Evolutionary conservation across 768 basidiomycete genomes (phyloP).

Genomic region (Xerocomellus dryophilus): DNA sequence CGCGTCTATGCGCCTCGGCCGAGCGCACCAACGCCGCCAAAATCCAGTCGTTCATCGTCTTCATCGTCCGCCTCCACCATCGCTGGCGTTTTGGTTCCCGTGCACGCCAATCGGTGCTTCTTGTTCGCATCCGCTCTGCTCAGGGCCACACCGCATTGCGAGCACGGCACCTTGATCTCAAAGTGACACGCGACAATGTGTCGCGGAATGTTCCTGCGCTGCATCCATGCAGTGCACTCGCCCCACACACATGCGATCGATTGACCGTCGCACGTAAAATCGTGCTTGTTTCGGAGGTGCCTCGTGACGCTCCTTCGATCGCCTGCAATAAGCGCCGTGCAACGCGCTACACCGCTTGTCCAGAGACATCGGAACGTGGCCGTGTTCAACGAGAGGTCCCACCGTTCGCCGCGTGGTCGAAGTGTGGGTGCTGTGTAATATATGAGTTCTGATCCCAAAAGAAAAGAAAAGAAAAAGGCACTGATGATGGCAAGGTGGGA

Average conservation of each 20-base stretch:
- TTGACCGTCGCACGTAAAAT: slow-evolving; percentile 19
- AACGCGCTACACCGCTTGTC: slow-evolving; percentile 8
- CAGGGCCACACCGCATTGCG: slow-evolving; percentile 12
- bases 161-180: slow-evolving; percentile 22
- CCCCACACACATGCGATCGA: slow-evolving; percentile 17
- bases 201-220: slow-evolving; percentile 26
- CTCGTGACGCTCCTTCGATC: slow-evolving; percentile 18
- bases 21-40: slow-evolving; percentile 16
- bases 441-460: slow-evolving; percentile 1
- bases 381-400: neutral
- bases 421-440: slow-evolving; percentile 7
- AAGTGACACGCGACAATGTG: slow-evolving; percentile 26
- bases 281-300: slow-evolving; percentile 22
- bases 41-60: neutral
- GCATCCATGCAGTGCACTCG: slow-evolving; percentile 13
- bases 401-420: slow-evolving; percentile 9
- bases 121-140: slow-evolving; percentile 24
- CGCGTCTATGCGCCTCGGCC: neutral
- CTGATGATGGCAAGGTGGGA: neutral
- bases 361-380: slow-evolving; percentile 23
- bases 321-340: slow-evolving; percentile 15
- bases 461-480: neutral
- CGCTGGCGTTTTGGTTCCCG: neutral
- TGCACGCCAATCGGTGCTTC: slow-evolving; percentile 20
- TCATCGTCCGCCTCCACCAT: neutral